Evolutionary conservation across 108 stramenopile genomes (phyloP), one percentile per base, ranked within the genome.

Genomic region (Cyclostephanos tholiformis): DNA sequence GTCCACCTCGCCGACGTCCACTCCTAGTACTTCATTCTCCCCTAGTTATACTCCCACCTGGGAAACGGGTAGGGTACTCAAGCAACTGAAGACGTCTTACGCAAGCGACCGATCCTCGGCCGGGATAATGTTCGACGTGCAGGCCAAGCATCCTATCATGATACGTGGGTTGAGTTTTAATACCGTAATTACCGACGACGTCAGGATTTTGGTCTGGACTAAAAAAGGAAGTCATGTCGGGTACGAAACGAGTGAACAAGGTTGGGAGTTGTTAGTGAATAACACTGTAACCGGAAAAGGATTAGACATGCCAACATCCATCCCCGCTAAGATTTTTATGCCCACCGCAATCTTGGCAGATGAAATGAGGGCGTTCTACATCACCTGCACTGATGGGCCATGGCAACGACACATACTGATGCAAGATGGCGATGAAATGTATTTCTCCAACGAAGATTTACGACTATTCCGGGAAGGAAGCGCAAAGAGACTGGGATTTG

Each of bases 121-220:
- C 46, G 67, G 67, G 10, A 53, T 53, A 50, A 51, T 67, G 67
- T 67, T 58, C 13, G 67, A 67, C 67, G 46, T 67, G 9, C 20
- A 36, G 55, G 67, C 67, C 17, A 53, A 57, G 55, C n/a, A 58
- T 39, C 32, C 55, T 19, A 51, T 67, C 55, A 35, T 56, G 43
- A 53, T 67, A 25, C 51, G 35, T 12, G 67, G 52, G 11, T 25
- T 67, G 27, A 53, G 55, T 36, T 20, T 67, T 0, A 53, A 67
- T 53, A 43, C 62, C 62, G 11, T 56, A 13, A 0, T 16, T 1
- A 58, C 56, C 3, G 52, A 51, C 26, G 56, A 53, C 11, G 56
- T 29, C 43, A 51, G 67, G 26, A 13, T 67, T 13, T 12, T 56
- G 67, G 29, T 67, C 9, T 67, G 67, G 67, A 67, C 67, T 10